These are phyloP conservation scores for Avena insularis DNA, from an alignment of 176 grass and related monocot genomes.

Conservation along the genomic window DNA sequence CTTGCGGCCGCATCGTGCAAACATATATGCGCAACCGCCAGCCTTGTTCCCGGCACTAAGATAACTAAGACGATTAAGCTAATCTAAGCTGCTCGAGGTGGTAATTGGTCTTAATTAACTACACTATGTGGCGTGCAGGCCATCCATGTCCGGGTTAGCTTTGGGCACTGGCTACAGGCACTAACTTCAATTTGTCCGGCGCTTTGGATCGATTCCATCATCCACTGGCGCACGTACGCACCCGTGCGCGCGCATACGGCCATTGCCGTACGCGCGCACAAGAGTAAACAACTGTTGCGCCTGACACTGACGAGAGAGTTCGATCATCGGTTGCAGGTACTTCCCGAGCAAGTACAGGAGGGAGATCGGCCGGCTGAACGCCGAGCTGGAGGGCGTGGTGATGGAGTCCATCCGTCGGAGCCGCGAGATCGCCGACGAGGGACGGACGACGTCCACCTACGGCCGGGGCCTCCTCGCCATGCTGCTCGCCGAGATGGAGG, in stretches of 20 bases:
- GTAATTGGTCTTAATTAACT: constrained; percentile 1
- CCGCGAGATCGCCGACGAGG: constrained; percentile 72
- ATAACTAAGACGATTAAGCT: not conserved
- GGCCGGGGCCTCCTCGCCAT: constrained; percentile 66
- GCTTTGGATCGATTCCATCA: constrained; percentile 37
- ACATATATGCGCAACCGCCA: not conserved
- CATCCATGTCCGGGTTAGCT: constrained; percentile 47
- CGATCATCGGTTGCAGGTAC: constrained; percentile 53
- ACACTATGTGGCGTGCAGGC: not conserved
- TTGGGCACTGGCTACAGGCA: constrained; percentile 24
- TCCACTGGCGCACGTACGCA: not conserved
- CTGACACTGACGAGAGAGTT: not conserved
- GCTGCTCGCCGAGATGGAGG: constrained; percentile 68
- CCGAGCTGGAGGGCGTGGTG: constrained; percentile 68
- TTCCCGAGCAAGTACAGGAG: constrained; percentile 84
- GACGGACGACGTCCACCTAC: constrained; percentile 58
- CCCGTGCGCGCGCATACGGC: not conserved
- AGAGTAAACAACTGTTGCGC: constrained; percentile 5
- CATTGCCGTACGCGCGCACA: constrained; percentile 6
- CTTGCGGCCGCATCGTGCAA: not conserved
- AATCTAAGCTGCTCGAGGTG: not conserved
- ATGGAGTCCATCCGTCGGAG: constrained; percentile 68
- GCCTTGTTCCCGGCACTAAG: not conserved
- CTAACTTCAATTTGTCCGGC: constrained; percentile 29
- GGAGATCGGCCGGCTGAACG: constrained; percentile 74